Conservation (phyloP, 1,139 yeast species). For the Pichia sp. region DNA sequence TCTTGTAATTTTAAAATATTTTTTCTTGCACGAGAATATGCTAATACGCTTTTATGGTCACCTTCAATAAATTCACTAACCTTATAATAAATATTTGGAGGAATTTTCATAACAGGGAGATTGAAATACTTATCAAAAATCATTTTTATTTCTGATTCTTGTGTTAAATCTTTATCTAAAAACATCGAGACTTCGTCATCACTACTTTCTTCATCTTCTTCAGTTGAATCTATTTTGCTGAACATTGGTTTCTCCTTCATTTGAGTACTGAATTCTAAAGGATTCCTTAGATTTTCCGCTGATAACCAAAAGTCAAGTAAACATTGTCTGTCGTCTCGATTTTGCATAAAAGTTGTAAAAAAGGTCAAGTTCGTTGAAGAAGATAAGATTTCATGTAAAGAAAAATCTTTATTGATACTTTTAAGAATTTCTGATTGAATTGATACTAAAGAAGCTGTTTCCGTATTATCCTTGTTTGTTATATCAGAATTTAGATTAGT, state of each 20-base stretch:
- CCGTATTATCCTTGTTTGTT: background rate
- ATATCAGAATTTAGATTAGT: background rate
- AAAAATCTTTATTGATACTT: background rate
- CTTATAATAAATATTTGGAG: conserved; percentile 25
- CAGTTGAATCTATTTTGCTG: background rate
- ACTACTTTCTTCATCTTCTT: conserved; percentile 17
- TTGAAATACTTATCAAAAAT: conserved; percentile 42
- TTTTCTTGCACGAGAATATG: conserved; percentile 46
- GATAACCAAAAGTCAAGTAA: conserved; percentile 59
- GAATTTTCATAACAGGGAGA: conserved; percentile 29
- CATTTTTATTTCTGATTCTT: conserved; percentile 41
- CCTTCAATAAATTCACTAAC: conserved; percentile 32
- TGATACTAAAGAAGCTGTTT: too few species aligned
- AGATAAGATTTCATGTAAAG: conserved; percentile 37
- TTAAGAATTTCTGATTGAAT: background rate
- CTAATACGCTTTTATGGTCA: conserved; percentile 18
- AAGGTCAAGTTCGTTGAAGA: conserved; percentile 43
- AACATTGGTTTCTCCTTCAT: background rate
- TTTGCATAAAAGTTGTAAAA: conserved; percentile 54
- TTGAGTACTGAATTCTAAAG: conserved; percentile 40
- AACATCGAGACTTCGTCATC: conserved; percentile 22
- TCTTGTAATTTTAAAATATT: conserved; percentile 53
- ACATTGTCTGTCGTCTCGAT: conserved; percentile 34
- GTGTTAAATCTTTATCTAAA: conserved; percentile 37
- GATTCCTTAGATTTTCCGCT: conserved; percentile 65